These are phyloP conservation scores for Tilletia horrida DNA, from an alignment of 1,284 basidiomycete species.

Conservation along the genomic window DNA sequence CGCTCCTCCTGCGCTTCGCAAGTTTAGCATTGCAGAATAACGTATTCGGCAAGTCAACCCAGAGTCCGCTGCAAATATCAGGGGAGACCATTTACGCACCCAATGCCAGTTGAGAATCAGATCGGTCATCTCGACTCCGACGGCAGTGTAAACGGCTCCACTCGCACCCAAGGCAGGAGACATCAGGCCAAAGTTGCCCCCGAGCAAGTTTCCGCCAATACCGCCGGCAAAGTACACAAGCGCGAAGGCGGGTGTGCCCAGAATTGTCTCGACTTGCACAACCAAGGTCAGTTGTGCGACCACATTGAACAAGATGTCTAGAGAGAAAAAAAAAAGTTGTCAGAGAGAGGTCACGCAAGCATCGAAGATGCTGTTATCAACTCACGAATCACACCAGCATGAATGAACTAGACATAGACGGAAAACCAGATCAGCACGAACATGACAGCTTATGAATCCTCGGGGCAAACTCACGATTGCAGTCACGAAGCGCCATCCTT, in stretches of 20 bases:
- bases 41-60: too few species aligned
- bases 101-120: conserved; percentile 88
- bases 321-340: not conserved
- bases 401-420: conserved; percentile 78
- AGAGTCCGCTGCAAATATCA: too few species aligned
- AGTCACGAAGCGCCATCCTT: conserved; percentile 72
- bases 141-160: conserved; percentile 84
- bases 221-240: conserved; percentile 83
- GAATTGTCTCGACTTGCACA: conserved; percentile 64
- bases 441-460: not conserved
- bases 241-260: conserved; percentile 72
- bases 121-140: conserved; percentile 77
- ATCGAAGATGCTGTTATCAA: not conserved
- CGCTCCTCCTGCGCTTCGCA: conserved; percentile 30
- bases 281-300: conserved; percentile 76
- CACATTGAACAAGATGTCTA: conserved; percentile 75
- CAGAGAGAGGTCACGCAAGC: not conserved
- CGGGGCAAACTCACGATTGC: conserved; percentile 58
- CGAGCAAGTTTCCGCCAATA: conserved; percentile 71
- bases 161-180: conserved; percentile 84
- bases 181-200: conserved; percentile 81
- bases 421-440: conserved; percentile 56
- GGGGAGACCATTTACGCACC: conserved; percentile 60
- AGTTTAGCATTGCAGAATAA: too few species aligned
- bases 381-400: conserved; percentile 80